Percentiles rank a stretch among this genome's conserved stretches.
phyloP scores from a whole-genome alignment of 192 early-diverging fungal species.

The Coemansia sp. region DNA sequence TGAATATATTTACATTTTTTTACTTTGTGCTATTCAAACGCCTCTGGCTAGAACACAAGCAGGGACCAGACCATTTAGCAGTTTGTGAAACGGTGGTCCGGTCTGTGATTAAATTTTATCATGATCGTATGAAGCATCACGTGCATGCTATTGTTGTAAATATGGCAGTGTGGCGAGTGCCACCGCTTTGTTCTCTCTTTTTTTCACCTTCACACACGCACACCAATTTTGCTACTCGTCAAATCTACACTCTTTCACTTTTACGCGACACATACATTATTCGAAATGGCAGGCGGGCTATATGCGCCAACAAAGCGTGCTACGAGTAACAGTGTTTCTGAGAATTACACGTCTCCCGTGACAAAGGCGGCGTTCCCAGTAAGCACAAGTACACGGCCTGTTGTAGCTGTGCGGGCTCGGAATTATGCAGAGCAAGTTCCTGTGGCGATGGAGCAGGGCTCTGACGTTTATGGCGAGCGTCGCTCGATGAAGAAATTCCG shows the following conservation, averaged over 20 bases:
- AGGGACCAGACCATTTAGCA: background rate
- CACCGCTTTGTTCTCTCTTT: background rate
- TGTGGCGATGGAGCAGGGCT: background rate
- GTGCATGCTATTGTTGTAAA: background rate
- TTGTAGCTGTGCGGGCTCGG: slow-evolving; percentile 23
- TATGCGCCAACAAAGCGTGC: background rate
- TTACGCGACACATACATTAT: background rate
- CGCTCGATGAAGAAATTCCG: slow-evolving; percentile 26
- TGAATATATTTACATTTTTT: background rate
- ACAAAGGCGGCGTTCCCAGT: background rate
- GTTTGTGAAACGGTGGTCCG: background rate
- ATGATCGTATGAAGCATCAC: background rate
- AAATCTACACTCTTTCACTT: background rate
- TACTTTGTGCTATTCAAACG: background rate
- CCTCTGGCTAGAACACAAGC: background rate
- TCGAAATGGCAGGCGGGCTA: background rate
- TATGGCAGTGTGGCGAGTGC: background rate
- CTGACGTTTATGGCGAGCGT: background rate
- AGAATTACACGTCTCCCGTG: background rate
- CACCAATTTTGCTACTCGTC: background rate
- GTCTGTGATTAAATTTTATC: background rate
- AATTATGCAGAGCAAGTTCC: slow-evolving; percentile 22
- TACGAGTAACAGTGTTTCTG: background rate
- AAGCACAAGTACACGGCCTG: slow-evolving; percentile 10
- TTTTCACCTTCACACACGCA: background rate